Evolutionary conservation across 1,139 yeast genomes (phyloP).

Genomic region (Pneumocystis wakefieldiae): DNA sequence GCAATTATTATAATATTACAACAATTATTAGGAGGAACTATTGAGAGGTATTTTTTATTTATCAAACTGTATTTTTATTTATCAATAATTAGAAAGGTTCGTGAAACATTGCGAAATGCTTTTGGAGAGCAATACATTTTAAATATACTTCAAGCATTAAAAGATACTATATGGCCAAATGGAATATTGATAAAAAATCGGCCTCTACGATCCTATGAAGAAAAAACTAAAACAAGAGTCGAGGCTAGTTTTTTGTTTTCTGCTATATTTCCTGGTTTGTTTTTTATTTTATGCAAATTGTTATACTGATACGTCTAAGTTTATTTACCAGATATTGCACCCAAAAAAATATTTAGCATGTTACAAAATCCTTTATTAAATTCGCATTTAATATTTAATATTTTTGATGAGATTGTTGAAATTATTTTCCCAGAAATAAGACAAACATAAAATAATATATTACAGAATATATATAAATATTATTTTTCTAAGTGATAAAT

Average conservation of each 20-base stretch:
- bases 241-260: slow-evolving; percentile 36
- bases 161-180: slow-evolving; percentile 48
- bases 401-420: slow-evolving; percentile 38
- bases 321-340: slow-evolving; percentile 49
- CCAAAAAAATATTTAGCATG: slow-evolving; percentile 44
- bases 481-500: neutral
- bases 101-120: slow-evolving; percentile 32
- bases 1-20: slow-evolving; percentile 71
- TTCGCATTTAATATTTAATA: slow-evolving; percentile 43
- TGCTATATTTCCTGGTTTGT: slow-evolving; percentile 42
- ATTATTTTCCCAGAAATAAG: slow-evolving; percentile 26
- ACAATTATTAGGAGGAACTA: slow-evolving; percentile 75
- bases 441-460: neutral
- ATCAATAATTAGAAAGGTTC: slow-evolving; percentile 28
- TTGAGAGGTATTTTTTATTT: slow-evolving; percentile 36
- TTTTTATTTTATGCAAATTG: slow-evolving; percentile 29
- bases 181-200: slow-evolving; percentile 27
- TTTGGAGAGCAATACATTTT: slow-evolving; percentile 39
- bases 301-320: slow-evolving; percentile 64
- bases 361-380: slow-evolving; percentile 62
- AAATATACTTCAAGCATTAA: slow-evolving; percentile 32
- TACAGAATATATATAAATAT: neutral
- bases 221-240: slow-evolving; percentile 38
- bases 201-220: slow-evolving; percentile 33
- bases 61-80: neutral